Evolutionary conservation across 2,329 filamentous ascomycete genomes (phyloP).

Genomic region (Coniochaeta hoffmannii): DNA sequence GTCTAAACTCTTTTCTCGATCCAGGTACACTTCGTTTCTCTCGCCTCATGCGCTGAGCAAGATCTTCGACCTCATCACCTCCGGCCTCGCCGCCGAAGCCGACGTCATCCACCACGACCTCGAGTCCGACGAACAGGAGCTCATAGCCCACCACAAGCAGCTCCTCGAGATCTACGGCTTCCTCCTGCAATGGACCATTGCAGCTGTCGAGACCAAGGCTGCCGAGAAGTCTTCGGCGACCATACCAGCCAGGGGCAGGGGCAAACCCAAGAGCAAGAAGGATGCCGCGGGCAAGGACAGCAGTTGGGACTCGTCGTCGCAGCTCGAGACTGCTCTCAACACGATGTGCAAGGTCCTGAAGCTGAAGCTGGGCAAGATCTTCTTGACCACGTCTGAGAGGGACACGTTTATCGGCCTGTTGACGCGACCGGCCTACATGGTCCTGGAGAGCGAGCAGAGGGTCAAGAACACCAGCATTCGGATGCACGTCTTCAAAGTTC

Average conservation of each 20-base stretch:
- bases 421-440: slow-evolving; percentile 85
- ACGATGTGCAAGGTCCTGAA: slow-evolving; percentile 95
- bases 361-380: slow-evolving; percentile 85
- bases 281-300: slow-evolving; percentile 64
- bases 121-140: slow-evolving; percentile 86
- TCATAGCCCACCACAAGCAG: slow-evolving; percentile 79
- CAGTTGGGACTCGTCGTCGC: slow-evolving; percentile 79
- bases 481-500: slow-evolving; percentile 95
- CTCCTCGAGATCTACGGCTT: slow-evolving; percentile 92
- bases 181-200: slow-evolving; percentile 88
- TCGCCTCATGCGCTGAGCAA: slow-evolving; percentile 82
- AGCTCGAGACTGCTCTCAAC: slow-evolving; percentile 83
- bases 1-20: slow-evolving; percentile 56
- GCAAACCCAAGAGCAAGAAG: slow-evolving; percentile 69
- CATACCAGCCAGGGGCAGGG: slow-evolving; percentile 63
- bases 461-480: slow-evolving; percentile 83
- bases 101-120: slow-evolving; percentile 80
- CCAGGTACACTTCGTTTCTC: slow-evolving; percentile 74
- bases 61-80: slow-evolving; percentile 84
- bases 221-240: slow-evolving; percentile 77
- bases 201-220: slow-evolving; percentile 88
- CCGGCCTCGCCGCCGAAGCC: slow-evolving; percentile 75
- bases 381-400: slow-evolving; percentile 90
- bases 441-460: slow-evolving; percentile 88
- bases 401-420: slow-evolving; percentile 92